A percentile compares a stretch with the other conserved stretches of the same genome.
These are phyloP conservation scores for Ambrosiella cleistominuta DNA, from an alignment of 2,329 filamentous ascomycete species.

Conservation along the genomic window DNA sequence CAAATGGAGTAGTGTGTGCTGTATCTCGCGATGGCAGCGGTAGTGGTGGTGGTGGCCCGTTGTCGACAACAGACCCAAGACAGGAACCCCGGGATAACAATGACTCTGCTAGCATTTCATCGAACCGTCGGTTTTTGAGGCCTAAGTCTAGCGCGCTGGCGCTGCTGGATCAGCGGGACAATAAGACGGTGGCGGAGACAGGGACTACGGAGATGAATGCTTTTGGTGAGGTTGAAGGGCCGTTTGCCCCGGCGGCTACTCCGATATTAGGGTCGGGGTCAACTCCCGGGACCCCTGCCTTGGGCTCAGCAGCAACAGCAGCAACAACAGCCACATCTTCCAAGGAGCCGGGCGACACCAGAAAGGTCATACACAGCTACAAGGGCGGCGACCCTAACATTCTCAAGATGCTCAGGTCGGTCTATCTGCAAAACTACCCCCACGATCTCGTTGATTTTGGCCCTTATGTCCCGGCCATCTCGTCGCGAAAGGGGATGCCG, in stretches of 20 bases:
- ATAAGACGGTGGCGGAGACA: slow-evolving; percentile 40
- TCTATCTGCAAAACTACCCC: slow-evolving; percentile 59
- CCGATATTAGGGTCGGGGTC: not conserved
- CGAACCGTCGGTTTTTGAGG: slow-evolving; percentile 8
- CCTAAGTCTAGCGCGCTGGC: slow-evolving; percentile 42
- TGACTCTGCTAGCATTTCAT: slow-evolving; percentile 11
- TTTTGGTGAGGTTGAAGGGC: slow-evolving; percentile 42
- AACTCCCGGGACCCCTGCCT: not conserved
- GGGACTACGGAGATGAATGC: slow-evolving; percentile 41
- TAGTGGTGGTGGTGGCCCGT: not conserved
- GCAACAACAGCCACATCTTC: too few relatives aligned
- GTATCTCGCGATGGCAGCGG: slow-evolving; percentile 7
- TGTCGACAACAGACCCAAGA: not conserved
- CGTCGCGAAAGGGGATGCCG: slow-evolving; percentile 22
- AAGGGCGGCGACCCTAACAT: slow-evolving; percentile 57
- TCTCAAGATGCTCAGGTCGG: slow-evolving; percentile 59
- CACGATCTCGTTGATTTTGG: slow-evolving; percentile 56
- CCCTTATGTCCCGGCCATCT: slow-evolving; percentile 31
- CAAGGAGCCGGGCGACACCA: not conserved
- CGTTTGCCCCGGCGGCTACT: slow-evolving; percentile 22
- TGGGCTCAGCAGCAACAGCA: not conserved
- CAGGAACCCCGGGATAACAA: slow-evolving; percentile 1
- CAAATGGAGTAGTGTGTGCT: slow-evolving; percentile 14
- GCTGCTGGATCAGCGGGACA: slow-evolving; percentile 41
- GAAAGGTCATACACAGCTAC: slow-evolving; percentile 53